Base-by-base conservation (phyloP, 495 filamentous ascomycete species). In the Articulospora tetracladia region DNA sequence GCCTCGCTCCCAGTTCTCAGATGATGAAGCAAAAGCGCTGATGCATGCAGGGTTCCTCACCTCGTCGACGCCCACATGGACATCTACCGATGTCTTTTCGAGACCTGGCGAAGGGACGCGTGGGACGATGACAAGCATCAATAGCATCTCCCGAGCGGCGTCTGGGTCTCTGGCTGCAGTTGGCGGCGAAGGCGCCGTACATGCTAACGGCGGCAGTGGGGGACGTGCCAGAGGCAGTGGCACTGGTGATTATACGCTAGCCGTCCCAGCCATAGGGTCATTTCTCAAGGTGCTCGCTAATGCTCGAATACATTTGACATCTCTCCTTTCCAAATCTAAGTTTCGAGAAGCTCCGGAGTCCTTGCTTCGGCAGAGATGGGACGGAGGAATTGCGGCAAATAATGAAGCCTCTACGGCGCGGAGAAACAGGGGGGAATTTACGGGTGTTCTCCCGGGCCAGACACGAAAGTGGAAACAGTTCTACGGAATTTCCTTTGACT, bases 391-490 rank as follows among this genome's bases (percentile, higher is more conserved):
- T 15, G 81, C 80, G 30, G 78, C 76, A 19, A 77, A 83, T 22
- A 83, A 82, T 67, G 79, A 75, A 36, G 78, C 77, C 27, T 78
- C 80, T 39, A 61, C 76, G 52, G 85, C 83, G 10, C 90, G 89
- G 68, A 80, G 80, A 61, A 76, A 77, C 2, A 76, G 90, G 55
- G 86, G 90, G 0, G 88, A 91, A 67, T 88, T 83, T 67, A 73
- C 74, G 0, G 88, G 87, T 0, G 74, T 92, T n/a, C 60, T 92
- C 22, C 89, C 89, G 0, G 90, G 87, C 0, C 77, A 83, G 65
- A 93, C 91, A 19, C 86, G 82, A 69, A 93, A 90, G 71, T 96
- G 92, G 92, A 89, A 84, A 68, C 80, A 87, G 7, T 84, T 92
- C 60, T 85, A 86, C 62, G 92, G 92, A 1, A 73, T 94, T 67